Evolutionary conservation across 2,329 filamentous ascomycete genomes (phyloP), one percentile per base, ranked within the genome.

Genomic region (Didymella keratinophila): DNA sequence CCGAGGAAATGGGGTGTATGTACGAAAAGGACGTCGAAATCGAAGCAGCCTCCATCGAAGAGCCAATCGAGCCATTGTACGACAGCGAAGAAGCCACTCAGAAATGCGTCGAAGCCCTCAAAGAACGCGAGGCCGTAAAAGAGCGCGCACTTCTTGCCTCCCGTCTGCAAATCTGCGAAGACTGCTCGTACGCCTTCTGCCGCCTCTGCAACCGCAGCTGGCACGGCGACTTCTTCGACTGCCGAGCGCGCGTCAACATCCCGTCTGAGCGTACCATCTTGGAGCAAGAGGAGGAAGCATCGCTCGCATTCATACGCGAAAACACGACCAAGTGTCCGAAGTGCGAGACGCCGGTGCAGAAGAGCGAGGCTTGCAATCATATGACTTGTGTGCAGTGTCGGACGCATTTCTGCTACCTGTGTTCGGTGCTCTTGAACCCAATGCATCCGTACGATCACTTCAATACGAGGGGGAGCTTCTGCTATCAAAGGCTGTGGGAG

Each of bases 221-320:
- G 53, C 23, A 50, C 8, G 53, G 46, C 39, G 39, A 45, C n/a
- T 56, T 55, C n/a, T 49, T 45, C 14, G 53, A 50, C 16, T 50
- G 53, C 10, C 41, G 46, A 16, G 46, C 45, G 16, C 39, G 39
- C 18, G 2, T 32, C 39, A 34, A 30, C n/a, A 32, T 23, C 3
- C n/a, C 21, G 1, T n/a, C 23, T 16, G 45, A 49, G 20, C 39
- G 46, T 11, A 44, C 23, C 3, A 18, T 20, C 2, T 7, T 37
- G 1, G 18, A 45, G 10, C 11, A 18, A 25, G 53, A 51, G 18
- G 53, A 51, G 11, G 53, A 45, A 12, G 39, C 53, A 3, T 51
- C 39, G 16, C 41, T 50, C 1, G 41, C 21, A 1, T 46, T 34
- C 41, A 46, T 56, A 20, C n/a, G 41, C 5, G 20, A 51, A 5